phyloP scores from a whole-genome alignment of 805 yeast genomes.

The Candida golubevii region DNA sequence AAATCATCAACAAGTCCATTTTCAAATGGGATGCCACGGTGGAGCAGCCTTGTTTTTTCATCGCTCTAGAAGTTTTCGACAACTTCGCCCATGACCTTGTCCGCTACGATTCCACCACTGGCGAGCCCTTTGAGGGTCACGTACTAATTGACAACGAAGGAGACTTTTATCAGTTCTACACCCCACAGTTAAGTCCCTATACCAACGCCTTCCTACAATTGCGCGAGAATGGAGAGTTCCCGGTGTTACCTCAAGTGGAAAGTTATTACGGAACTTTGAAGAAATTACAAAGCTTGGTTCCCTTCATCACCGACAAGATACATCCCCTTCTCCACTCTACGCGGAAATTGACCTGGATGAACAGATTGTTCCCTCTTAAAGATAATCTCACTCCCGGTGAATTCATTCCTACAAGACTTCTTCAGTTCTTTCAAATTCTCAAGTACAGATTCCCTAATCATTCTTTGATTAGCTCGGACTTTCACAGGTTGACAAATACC shows the following conservation, averaged over 20 bases:
- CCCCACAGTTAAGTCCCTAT: constrained; percentile 57
- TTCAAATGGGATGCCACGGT: constrained; percentile 65
- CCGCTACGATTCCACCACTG: constrained; percentile 64
- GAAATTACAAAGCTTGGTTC: constrained; percentile 26
- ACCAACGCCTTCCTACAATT: constrained; percentile 52
- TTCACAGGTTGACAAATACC: constrained; percentile 44
- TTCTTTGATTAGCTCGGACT: constrained; percentile 69
- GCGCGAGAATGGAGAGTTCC: constrained; percentile 43
- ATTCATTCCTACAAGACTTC: constrained; percentile 72
- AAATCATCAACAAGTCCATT: constrained; percentile 68
- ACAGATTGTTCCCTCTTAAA: constrained; percentile 59
- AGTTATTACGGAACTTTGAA: constrained; percentile 22
- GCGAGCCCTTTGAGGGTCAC: constrained; percentile 71
- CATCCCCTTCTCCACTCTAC: constrained; percentile 62
- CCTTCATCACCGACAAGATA: constrained; percentile 25
- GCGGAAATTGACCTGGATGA: constrained; percentile 37
- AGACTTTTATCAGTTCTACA: constrained; percentile 70
- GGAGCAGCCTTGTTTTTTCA: constrained; percentile 65
- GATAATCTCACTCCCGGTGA: constrained; percentile 69
- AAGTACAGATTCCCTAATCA: constrained; percentile 70
- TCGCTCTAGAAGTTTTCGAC: constrained; percentile 81
- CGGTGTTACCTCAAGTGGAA: constrained; percentile 29
- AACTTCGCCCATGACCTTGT: constrained; percentile 80
- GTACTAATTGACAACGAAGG: constrained; percentile 69
- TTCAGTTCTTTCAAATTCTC: constrained; percentile 61